phyloP scores from a whole-genome alignment of 345 rosid genomes.

The Lepidium africanum region DNA sequence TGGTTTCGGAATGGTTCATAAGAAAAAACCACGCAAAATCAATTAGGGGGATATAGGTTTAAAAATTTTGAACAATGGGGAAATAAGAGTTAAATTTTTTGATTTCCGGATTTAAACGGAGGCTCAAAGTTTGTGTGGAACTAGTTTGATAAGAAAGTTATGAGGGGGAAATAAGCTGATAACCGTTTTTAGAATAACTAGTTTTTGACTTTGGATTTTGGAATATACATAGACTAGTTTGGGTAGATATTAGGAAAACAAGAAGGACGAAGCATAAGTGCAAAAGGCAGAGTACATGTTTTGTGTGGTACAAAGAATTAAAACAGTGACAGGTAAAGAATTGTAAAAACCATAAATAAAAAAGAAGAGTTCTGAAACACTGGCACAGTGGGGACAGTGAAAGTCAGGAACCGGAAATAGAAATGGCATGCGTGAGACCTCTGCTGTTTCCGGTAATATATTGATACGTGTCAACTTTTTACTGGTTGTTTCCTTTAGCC shows the following conservation, averaged over 20 bases:
- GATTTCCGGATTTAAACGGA: too few species aligned
- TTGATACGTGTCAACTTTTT: not conserved
- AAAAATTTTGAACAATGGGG: too few species aligned
- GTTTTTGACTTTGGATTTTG: too few species aligned
- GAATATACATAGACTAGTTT: not conserved
- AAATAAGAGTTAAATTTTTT: too few species aligned
- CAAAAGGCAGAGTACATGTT: conserved; percentile 16
- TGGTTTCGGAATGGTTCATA: too few species aligned
- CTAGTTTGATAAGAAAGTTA: too few species aligned
- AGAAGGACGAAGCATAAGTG: not conserved
- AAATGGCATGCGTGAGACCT: conserved; percentile 20
- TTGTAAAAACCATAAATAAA: not conserved
- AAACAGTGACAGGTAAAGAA: conserved; percentile 8
- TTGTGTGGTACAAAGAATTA: conserved; percentile 9
- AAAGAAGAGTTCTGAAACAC: conserved; percentile 7
- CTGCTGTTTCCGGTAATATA: conserved; percentile 5
- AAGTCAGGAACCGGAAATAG: conserved; percentile 16
- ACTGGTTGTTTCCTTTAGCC: conserved; percentile 20
- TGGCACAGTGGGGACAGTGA: conserved; percentile 17
- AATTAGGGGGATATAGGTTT: too few species aligned
- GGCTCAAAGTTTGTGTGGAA: too few species aligned
- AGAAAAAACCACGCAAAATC: too few species aligned
- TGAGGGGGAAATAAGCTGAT: too few species aligned
- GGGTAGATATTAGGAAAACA: not conserved
- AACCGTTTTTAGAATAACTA: too few species aligned